phyloP scores from a whole-genome alignment of 2,329 filamentous ascomycete species.

The Sporothrix brasiliensis region DNA sequence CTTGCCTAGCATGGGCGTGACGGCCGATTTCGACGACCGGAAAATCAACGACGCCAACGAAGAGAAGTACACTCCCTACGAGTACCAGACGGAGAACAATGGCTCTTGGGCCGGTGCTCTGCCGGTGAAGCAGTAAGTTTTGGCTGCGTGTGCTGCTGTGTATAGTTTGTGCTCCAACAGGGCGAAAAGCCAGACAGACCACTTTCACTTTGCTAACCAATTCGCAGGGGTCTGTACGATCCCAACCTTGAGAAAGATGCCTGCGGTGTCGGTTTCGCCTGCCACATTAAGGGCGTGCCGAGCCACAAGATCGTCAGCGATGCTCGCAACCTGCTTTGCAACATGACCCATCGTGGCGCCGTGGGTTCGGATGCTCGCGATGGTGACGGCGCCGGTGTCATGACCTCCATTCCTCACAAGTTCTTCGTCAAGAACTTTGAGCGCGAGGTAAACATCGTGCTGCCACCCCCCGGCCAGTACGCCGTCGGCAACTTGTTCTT shows the following conservation, averaged over 20 bases:
- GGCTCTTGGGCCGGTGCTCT: constrained; percentile 89
- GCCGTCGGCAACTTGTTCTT: constrained; percentile 98
- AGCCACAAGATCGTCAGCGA: constrained; percentile 99
- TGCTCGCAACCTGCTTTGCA: constrained; percentile 92
- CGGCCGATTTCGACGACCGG: constrained; percentile 69
- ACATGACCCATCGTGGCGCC: constrained; percentile 99
- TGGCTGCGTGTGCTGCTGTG: constrained; percentile 15
- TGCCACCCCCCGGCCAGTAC: constrained; percentile 89
- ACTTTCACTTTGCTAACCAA: constrained; percentile 24
- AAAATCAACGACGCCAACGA: constrained; percentile 63
- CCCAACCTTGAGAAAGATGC: constrained; percentile 97
- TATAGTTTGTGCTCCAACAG: constrained; percentile 17
- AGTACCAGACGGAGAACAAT: constrained; percentile 86
- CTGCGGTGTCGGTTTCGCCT: constrained; percentile 98
- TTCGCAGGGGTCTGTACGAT: constrained; percentile 79
- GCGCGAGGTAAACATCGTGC: constrained; percentile 81
- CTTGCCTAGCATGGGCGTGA: constrained; percentile 71
- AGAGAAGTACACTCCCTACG: constrained; percentile 69
- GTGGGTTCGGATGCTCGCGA: constrained; percentile 97
- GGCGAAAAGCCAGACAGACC: background rate
- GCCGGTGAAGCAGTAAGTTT: constrained; percentile 81
- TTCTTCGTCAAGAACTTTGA: constrained; percentile 99
- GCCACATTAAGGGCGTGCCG: constrained; percentile 94
- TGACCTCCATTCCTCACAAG: constrained; percentile 97
- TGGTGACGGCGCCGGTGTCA: constrained; percentile 97